Percentiles rank a stretch among this genome's conserved stretches.
phyloP scores from a whole-genome alignment of 2,329 filamentous ascomycete species.

The Phyllosticta citriasiana region DNA sequence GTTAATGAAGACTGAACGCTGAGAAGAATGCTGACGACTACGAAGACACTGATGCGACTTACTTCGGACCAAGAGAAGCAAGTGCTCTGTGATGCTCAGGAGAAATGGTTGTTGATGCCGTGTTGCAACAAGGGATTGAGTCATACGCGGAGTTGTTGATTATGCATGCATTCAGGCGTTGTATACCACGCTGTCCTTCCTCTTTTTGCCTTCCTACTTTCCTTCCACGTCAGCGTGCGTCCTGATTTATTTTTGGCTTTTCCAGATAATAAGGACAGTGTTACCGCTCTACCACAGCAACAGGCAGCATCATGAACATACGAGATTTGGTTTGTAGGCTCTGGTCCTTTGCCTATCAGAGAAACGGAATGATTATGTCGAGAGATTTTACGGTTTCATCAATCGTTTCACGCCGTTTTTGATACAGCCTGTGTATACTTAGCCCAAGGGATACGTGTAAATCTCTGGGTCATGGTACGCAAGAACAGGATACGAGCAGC shows the following conservation, averaged over 20 bases:
- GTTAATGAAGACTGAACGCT: neutral
- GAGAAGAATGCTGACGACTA: neutral
- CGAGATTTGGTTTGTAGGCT: neutral
- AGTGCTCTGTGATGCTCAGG: neutral
- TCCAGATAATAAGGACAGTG: neutral
- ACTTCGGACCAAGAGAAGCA: neutral
- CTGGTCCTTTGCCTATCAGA: neutral
- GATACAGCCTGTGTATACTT: neutral
- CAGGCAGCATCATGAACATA: neutral
- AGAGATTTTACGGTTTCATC: neutral
- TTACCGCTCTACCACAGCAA: neutral
- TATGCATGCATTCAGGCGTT: constrained; percentile 9
- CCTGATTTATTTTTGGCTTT: neutral
- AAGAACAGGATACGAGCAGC: too few species aligned
- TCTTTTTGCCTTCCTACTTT: neutral
- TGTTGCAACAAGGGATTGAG: neutral
- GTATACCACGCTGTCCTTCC: constrained; percentile 9
- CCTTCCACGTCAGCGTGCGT: neutral
- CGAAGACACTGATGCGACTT: neutral
- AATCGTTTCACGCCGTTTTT: neutral
- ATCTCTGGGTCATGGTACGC: too few species aligned
- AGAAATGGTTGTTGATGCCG: neutral
- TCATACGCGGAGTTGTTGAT: neutral
- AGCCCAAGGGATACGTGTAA: too few species aligned
- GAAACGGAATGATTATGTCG: neutral